Evolutionary conservation across 176 grass and related monocot genomes (phyloP).

Genomic region (Juncus inflexus): DNA sequence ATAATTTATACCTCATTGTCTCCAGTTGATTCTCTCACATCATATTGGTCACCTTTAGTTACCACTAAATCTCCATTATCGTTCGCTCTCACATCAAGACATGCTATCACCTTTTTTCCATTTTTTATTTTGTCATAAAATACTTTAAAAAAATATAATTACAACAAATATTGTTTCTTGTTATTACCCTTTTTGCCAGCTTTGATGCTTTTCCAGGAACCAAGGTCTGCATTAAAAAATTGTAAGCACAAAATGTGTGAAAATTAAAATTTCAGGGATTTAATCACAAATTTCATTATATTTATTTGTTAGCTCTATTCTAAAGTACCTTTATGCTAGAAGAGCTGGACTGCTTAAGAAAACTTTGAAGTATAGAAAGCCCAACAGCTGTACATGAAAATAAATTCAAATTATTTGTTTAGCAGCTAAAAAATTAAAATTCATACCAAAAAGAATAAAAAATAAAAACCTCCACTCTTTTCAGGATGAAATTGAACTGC

Average conservation of each 20-base stretch:
- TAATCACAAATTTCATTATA: not conserved
- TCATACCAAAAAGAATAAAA: slow-evolving; percentile 1
- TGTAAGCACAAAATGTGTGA: slow-evolving; percentile 2
- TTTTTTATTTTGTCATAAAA: not conserved
- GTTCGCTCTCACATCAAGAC: slow-evolving; percentile 96
- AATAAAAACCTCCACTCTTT: slow-evolving; percentile 83
- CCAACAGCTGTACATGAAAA: slow-evolving; percentile 51
- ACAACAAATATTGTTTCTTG: not conserved
- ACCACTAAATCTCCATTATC: slow-evolving; percentile 98
- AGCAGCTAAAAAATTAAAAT: not conserved
- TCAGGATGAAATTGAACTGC: slow-evolving; percentile 98
- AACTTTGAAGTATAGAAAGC: slow-evolving; percentile 73
- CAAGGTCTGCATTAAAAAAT: slow-evolving; percentile 38
- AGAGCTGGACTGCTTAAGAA: slow-evolving; percentile 55
- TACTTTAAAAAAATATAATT: too few relatives aligned
- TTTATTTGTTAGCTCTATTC: slow-evolving; percentile 3
- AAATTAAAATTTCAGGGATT: not conserved
- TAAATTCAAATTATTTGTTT: slow-evolving; percentile 3
- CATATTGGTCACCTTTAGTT: slow-evolving; percentile 98
- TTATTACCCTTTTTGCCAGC: slow-evolving; percentile 93
- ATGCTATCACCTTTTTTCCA: slow-evolving; percentile 69
- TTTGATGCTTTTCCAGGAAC: slow-evolving; percentile 72
- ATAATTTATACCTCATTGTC: slow-evolving; percentile 59
- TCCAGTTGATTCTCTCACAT: slow-evolving; percentile 84
- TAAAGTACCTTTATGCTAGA: slow-evolving; percentile 57